phyloP scores from a whole-genome alignment of 805 yeast species.

The Teunomyces barrocoloradensis region DNA sequence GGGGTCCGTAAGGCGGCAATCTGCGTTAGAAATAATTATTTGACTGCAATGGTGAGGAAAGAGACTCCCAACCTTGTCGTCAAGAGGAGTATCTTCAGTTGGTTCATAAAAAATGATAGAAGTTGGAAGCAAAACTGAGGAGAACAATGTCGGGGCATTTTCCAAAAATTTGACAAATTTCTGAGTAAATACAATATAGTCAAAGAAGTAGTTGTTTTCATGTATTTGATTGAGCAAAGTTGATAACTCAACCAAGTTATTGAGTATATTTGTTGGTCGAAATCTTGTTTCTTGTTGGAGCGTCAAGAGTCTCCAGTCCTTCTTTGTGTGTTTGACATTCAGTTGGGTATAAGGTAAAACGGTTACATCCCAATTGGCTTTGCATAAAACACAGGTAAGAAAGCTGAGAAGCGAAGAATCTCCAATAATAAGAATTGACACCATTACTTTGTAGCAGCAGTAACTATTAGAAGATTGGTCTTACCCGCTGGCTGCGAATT shows the following conservation, averaged over 20 bases:
- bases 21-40: constrained; percentile 3
- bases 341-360: constrained; percentile 7
- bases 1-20: constrained; percentile 5
- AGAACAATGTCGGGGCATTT: constrained; percentile 2
- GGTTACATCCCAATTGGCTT: constrained; percentile 13
- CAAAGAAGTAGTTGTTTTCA: not conserved
- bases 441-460: not conserved
- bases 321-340: not conserved
- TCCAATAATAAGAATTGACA: constrained; percentile 13
- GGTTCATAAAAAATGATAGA: constrained; percentile 6
- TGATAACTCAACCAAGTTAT: constrained; percentile 7
- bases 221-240: not conserved
- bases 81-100: constrained; percentile 1
- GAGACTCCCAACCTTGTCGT: not conserved
- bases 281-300: not conserved
- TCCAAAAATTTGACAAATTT: constrained; percentile 8
- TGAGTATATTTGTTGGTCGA: not conserved
- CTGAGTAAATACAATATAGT: constrained; percentile 6
- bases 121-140: not conserved
- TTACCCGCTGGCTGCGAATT: constrained; percentile 5
- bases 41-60: not conserved
- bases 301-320: constrained; percentile 4
- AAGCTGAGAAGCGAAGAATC: constrained; percentile 16
- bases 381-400: constrained; percentile 12
- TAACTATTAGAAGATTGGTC: not conserved